phyloP scores from a whole-genome alignment of 768 basidiomycete species.

The Pleurotus sapidus region DNA sequence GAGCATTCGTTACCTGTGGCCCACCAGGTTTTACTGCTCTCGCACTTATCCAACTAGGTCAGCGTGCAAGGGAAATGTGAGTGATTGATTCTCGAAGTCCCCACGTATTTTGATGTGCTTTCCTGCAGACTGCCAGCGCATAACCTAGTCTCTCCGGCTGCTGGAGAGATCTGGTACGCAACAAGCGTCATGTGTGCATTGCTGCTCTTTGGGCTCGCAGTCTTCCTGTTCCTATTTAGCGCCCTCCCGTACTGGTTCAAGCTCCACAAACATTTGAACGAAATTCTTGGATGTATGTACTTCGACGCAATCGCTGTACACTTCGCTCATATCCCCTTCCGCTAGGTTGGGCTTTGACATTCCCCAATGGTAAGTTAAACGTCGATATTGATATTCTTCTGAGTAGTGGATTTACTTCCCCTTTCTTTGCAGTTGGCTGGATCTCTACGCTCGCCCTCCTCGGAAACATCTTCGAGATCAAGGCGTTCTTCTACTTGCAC shows the following conservation, averaged over 20 bases:
- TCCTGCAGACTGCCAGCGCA: slow-evolving; percentile 27
- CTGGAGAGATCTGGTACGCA: slow-evolving; percentile 46
- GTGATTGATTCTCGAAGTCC: slow-evolving; percentile 4
- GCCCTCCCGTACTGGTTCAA: slow-evolving; percentile 48
- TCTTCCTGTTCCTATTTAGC: slow-evolving; percentile 45
- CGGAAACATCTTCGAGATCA: slow-evolving; percentile 37
- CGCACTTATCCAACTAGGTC: slow-evolving; percentile 43
- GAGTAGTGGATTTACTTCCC: neutral
- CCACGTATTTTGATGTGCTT: neutral
- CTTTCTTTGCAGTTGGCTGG: slow-evolving; percentile 34
- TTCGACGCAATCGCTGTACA: neutral
- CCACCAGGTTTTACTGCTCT: slow-evolving; percentile 50
- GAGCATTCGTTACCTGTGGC: slow-evolving; percentile 45
- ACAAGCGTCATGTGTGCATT: slow-evolving; percentile 33
- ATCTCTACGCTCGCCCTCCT: slow-evolving; percentile 38
- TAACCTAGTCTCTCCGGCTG: slow-evolving; percentile 29
- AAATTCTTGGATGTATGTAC: slow-evolving; percentile 42
- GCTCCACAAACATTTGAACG: slow-evolving; percentile 39
- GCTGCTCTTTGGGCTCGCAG: slow-evolving; percentile 42
- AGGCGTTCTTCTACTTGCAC: slow-evolving; percentile 36
- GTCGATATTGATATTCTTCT: neutral
- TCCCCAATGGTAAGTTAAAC: slow-evolving; percentile 35
- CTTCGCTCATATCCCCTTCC: no score
- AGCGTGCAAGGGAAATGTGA: slow-evolving; percentile 33
- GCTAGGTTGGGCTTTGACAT: slow-evolving; percentile 43